A percentile compares a stretch with the other conserved stretches of the same genome.
Evolutionary conservation across 2,329 filamentous ascomycete species (phyloP).

Genomic region (Fusarium setosum): DNA sequence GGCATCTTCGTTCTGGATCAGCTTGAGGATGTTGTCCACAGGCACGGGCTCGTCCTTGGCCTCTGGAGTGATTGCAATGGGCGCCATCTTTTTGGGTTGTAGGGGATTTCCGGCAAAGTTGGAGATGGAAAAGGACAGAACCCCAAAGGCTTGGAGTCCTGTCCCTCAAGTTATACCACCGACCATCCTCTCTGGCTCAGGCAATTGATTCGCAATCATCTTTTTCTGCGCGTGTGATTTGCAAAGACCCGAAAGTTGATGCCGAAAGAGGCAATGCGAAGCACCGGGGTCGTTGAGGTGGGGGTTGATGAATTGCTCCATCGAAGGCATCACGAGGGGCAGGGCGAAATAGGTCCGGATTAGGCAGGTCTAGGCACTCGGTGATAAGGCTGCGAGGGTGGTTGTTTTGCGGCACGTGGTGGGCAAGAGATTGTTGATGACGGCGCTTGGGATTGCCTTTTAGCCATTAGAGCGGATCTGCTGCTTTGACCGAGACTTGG

Average conservation of each 20-base stretch:
- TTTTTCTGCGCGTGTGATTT: conserved; percentile 17
- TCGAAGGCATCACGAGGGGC: background rate
- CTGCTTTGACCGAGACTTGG: background rate
- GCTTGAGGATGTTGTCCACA: conserved; percentile 35
- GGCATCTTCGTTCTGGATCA: conserved; percentile 41
- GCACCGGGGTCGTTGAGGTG: too few species aligned
- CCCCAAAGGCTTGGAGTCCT: too few species aligned
- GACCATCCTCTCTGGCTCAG: background rate
- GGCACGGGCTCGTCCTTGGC: conserved; percentile 27
- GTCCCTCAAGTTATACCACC: conserved; percentile 21
- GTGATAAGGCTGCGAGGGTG: background rate
- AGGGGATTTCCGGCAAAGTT: background rate
- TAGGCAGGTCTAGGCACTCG: conserved; percentile 28
- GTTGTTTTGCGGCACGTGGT: background rate
- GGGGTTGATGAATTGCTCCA: too few species aligned
- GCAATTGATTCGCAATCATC: background rate
- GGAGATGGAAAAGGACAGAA: background rate
- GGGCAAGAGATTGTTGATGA: background rate
- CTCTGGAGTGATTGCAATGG: conserved; percentile 37
- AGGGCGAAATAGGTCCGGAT: conserved; percentile 12
- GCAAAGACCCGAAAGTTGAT: background rate
- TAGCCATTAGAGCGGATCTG: background rate
- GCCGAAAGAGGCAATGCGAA: conserved; percentile 12
- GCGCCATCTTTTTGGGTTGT: conserved; percentile 34
- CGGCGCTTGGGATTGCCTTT: conserved; percentile 28